Evolutionary conservation across 495 filamentous ascomycete species (phyloP), one percentile per base, ranked within the genome.

Genomic region (Venustampulla echinocandica): DNA sequence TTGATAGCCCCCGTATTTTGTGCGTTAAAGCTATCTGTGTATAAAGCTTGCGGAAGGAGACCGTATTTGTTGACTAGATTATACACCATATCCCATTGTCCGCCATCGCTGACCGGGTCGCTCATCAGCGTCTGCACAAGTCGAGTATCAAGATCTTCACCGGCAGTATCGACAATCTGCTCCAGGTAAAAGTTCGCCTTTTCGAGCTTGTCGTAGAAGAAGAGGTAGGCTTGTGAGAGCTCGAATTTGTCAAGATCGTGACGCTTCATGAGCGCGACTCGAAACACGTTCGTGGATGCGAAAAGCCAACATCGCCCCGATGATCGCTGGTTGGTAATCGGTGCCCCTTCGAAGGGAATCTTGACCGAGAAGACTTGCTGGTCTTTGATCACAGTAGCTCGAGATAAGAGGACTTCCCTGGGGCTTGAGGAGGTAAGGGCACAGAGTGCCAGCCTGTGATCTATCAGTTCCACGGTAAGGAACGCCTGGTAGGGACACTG

Each of bases 131-230:
- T 71, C 61, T 86, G 81, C 10, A 90, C 69, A 10, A 92, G 62
- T 15, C 87, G 68, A 11, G 75, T 69, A 44, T 86, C 82, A 1
- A 89, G 68, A 22, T 79, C 75, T 46, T 85, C 69, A 32, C 78
- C 67, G 0, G 73, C 71, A 0, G 87, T 92, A 44, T 83, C 76
- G 30, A 93, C 73, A 46, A 92, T 77, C 55, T 82, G 79, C 62
- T 90, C 85, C 18, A 92, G 70, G 68, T 92, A 92, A 60, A 73
- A 95, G 57, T 93, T 93, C 6, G 83, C 78, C 61, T 95, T 95
- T 64, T 95, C 88, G 17, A 93, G 74, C 65, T 95, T 95, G 61
- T 95, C 87, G 80, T 84, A 93, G 74, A 86, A 95, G 69, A 89
- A 92, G n/a, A 93, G 74, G 55, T 92, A 95, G 1, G 81, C 76